Base-by-base conservation (phyloP, 2,329 filamentous ascomycete genomes). In the Podosphaera aphanis region DNA sequence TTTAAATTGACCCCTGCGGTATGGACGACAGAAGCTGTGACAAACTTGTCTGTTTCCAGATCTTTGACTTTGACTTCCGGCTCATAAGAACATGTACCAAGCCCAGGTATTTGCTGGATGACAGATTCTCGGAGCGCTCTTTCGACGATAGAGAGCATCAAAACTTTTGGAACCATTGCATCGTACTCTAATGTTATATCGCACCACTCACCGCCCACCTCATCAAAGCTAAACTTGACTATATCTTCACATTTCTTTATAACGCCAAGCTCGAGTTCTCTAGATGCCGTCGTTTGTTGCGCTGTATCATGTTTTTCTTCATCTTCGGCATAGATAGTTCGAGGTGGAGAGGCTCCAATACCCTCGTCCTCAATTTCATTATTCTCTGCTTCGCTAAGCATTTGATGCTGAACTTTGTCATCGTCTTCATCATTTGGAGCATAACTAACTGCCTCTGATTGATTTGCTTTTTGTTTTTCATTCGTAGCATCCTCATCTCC, bases 371-470 rank as follows among this genome's bases (percentile, higher is more conserved):
- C 68, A 43, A 29, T n/a, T 18, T 79, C 74, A 16, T 70, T 70
- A 19, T 66, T 62, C 2, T 68, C 67, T 2, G 66, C 69, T 44
- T 77, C 74, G 27, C 66, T 67, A 47, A 73, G 70, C 56, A 79
- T 70, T 47, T 71, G 69, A 45, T 67, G 66, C 54, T 79, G 77
- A 46, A 92, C 75, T 31, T 71, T 77, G 52, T 83, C 73, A 57
- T 95, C 90, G 3, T 88, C 88, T 4, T 93, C 86, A 57, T 95
- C 90, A 41, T 93, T 92, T 29, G 79, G 83, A 35, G 84, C 88
- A 54, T 94, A 95, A 13, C 84, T 90, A 2, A 88, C 77, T 25
- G 79, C 82, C 61, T 93, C 82, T 45, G 71, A 68, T 36, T 82
- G 77, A 59, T 93, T 90, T 40, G 76, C 74, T 55, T 72, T 74